These are phyloP conservation scores for Ceratocystis lukuohia DNA, from an alignment of 2,329 filamentous ascomycete genomes.

Conservation along the genomic window DNA sequence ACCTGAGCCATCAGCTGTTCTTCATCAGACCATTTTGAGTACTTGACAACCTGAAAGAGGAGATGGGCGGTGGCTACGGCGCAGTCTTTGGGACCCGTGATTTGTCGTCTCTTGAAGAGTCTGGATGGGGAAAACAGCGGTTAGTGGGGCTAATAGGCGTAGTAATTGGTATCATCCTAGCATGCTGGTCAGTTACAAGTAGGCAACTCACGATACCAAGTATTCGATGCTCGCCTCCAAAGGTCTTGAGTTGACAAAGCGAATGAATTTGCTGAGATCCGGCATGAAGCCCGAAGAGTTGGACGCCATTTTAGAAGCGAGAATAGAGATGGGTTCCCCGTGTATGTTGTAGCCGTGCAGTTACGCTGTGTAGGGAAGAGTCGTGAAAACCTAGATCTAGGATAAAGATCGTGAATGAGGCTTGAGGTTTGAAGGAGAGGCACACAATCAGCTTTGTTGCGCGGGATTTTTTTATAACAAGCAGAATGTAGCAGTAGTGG, in stretches of 20 bases:
- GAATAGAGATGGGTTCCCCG: too few relatives aligned
- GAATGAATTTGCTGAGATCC: conserved; percentile 63
- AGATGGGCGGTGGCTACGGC: conserved; percentile 85
- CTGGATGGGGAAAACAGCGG: conserved; percentile 31
- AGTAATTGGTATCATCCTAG: background rate
- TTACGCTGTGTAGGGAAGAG: too few relatives aligned
- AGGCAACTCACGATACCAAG: conserved; percentile 56
- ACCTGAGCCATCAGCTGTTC: conserved; percentile 68
- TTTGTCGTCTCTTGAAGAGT: conserved; percentile 80
- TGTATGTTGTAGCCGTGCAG: too few relatives aligned
- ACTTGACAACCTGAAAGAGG: conserved; percentile 72
- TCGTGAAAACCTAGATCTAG: too few relatives aligned
- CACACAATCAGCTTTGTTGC: too few relatives aligned
- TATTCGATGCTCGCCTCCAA: conserved; percentile 74
- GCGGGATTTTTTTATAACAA: too few relatives aligned
- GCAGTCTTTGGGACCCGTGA: conserved; percentile 74
- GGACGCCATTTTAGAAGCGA: background rate
- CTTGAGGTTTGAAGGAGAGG: too few relatives aligned
- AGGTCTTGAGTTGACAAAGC: conserved; percentile 59
- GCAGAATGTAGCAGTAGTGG: too few relatives aligned
- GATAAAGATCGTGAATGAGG: too few relatives aligned
- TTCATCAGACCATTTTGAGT: conserved; percentile 64
- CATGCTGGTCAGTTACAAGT: background rate
- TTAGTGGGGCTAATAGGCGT: background rate
- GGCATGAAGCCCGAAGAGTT: conserved; percentile 38